Conservation (phyloP, 305 asterid genomes). For the Fraxinus baroniana region DNA sequence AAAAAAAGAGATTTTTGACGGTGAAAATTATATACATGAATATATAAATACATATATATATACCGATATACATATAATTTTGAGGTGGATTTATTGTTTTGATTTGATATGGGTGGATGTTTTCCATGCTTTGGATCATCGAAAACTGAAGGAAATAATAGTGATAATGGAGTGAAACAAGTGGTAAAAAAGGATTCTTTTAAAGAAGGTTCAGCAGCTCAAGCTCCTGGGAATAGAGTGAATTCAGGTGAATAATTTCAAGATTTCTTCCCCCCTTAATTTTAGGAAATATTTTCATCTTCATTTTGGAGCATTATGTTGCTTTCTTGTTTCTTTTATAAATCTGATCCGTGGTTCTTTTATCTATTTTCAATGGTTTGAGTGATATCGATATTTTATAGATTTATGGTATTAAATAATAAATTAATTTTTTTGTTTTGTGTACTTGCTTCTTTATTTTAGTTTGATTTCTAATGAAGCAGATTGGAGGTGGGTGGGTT, state of each 20-base stretch:
- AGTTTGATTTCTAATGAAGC: neutral
- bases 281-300: neutral
- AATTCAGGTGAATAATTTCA: conserved; percentile 52
- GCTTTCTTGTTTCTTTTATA: conserved; percentile 4
- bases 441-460: neutral
- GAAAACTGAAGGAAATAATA: conserved; percentile 43
- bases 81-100: conserved; percentile 42
- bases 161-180: conserved; percentile 58
- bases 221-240: conserved; percentile 57
- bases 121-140: conserved; percentile 84
- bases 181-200: conserved; percentile 57
- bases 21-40: conserved; percentile 26
- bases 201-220: conserved; percentile 59
- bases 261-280: neutral
- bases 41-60: conserved; percentile 12
- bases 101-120: conserved; percentile 74
- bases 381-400: neutral
- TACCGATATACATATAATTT: conserved; percentile 28
- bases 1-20: conserved; percentile 21
- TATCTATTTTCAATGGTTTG: neutral
- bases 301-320: neutral
- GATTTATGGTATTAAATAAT: neutral
- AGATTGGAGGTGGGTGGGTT: neutral
- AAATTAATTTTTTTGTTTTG: neutral
- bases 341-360: neutral